phyloP scores from a whole-genome alignment of 805 yeast species.

The Cephaloascus fragrans region DNA sequence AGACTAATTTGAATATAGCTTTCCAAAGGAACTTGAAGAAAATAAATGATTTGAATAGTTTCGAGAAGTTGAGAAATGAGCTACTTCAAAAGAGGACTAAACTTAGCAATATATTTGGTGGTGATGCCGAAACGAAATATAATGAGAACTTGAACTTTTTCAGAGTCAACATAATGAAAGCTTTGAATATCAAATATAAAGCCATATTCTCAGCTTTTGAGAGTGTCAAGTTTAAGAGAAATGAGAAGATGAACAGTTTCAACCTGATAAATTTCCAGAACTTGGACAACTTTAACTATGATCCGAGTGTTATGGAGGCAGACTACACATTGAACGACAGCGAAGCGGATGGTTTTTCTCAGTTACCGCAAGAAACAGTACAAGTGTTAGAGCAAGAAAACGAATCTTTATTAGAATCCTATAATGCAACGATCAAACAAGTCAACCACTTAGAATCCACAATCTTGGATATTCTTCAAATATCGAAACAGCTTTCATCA shows the following conservation, averaged over 20 bases:
- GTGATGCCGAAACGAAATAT: not conserved
- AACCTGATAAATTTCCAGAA: constrained; percentile 16
- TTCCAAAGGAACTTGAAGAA: not conserved
- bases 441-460: constrained; percentile 52
- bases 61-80: not conserved
- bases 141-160: not conserved
- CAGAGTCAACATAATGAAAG: not conserved
- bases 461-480: constrained; percentile 60
- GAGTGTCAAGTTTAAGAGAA: not conserved
- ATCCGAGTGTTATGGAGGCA: not conserved
- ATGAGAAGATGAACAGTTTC: not conserved
- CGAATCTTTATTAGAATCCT: constrained; percentile 40
- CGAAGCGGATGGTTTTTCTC: too few species aligned
- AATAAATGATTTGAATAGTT: too few species aligned
- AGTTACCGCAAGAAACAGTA: constrained; percentile 42
- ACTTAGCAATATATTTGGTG: not conserved
- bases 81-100: not conserved
- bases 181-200: not conserved
- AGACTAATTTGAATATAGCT: not conserved
- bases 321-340: too few species aligned
- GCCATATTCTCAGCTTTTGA: not conserved
- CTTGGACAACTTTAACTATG: constrained; percentile 10
- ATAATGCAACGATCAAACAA: constrained; percentile 49
- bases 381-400: constrained; percentile 53
- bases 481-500: constrained; percentile 65